phyloP scores from a whole-genome alignment of 345 rosid species.

The Camelina laxa region DNA sequence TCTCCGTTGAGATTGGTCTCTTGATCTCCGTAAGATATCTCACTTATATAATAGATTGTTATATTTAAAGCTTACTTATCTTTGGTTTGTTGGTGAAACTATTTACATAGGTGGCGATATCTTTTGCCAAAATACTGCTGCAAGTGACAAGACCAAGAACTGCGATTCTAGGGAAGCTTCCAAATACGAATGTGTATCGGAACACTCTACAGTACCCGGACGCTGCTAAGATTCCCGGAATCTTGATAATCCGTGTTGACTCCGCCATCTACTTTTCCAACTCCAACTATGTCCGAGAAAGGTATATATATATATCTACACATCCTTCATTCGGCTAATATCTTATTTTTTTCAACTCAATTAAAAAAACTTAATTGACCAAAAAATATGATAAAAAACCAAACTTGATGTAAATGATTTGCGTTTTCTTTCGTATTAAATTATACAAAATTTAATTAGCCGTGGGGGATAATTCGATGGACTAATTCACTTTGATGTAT shows the following conservation, averaged over 20 bases:
- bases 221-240: constrained; percentile 67
- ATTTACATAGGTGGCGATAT: constrained; percentile 62
- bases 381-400: background rate
- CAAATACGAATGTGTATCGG: constrained; percentile 64
- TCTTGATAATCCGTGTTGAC: constrained; percentile 80
- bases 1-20: constrained; percentile 73
- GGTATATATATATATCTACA: constrained; percentile 46
- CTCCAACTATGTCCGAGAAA: constrained; percentile 78
- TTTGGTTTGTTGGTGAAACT: constrained; percentile 4
- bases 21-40: constrained; percentile 56
- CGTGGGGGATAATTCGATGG: background rate
- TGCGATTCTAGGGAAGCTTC: constrained; percentile 71
- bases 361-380: background rate
- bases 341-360: background rate
- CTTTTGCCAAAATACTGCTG: constrained; percentile 76
- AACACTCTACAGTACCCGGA: constrained; percentile 74
- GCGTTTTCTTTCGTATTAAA: too few relatives aligned
- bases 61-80: background rate
- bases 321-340: background rate
- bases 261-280: constrained; percentile 90
- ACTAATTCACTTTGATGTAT: background rate
- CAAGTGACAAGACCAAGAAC: constrained; percentile 92
- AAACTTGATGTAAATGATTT: background rate
- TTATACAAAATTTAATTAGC: background rate
- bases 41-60: background rate